These are phyloP conservation scores for Salvia hispanica DNA, from an alignment of 257 asterid species.

Conservation along the genomic window DNA sequence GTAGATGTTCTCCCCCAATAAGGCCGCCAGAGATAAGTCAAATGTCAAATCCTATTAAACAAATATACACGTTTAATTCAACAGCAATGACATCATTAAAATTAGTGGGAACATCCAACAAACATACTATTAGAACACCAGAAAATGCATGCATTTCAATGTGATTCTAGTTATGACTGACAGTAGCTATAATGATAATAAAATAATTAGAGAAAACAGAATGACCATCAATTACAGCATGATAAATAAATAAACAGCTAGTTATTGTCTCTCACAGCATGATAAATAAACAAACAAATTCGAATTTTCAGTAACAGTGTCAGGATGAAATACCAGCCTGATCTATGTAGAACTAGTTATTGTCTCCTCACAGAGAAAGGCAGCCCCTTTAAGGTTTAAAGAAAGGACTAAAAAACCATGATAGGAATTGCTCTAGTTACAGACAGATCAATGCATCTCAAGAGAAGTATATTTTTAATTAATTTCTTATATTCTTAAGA, in stretches of 20 bases:
- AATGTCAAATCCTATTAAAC: constrained; percentile 82
- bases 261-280: no score
- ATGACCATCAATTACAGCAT: constrained; percentile 20
- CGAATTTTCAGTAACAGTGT: background rate
- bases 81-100: constrained; percentile 7
- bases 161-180: background rate
- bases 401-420: background rate
- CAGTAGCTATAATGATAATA: constrained; percentile 13
- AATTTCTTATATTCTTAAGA: constrained; percentile 8
- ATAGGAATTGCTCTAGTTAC: background rate
- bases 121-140: background rate
- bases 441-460: constrained; percentile 6
- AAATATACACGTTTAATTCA: constrained; percentile 19
- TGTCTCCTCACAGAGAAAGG: background rate
- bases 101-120: background rate
- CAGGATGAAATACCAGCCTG: constrained; percentile 18
- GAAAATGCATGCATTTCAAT: background rate
- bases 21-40: constrained; percentile 88
- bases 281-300: constrained; percentile 4
- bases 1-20: constrained; percentile 94
- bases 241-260: no score
- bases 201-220: constrained; percentile 12
- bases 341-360: background rate
- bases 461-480: background rate
- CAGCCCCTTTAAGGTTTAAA: constrained; percentile 9